These are phyloP conservation scores for Juglanconis oblonga DNA, from an alignment of 2,329 filamentous ascomycete species.

Conservation along the genomic window DNA sequence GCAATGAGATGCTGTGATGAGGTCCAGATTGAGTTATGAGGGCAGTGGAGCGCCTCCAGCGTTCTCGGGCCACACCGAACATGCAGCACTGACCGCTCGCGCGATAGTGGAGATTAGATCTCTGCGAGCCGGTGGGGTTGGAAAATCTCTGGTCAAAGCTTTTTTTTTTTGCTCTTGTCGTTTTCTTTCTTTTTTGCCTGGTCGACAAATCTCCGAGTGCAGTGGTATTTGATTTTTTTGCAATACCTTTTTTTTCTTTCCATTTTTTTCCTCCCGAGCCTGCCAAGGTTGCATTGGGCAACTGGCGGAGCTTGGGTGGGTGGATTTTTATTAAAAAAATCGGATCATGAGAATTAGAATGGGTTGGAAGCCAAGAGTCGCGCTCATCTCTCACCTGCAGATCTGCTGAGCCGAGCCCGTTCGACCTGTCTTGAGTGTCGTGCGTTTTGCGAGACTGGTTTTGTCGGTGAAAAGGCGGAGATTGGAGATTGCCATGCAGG, in stretches of 20 bases:
- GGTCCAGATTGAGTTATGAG: not conserved
- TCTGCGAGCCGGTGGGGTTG: not conserved
- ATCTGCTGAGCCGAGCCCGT: not conserved
- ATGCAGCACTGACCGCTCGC: not conserved
- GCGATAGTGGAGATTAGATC: not conserved
- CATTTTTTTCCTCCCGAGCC: too few species aligned
- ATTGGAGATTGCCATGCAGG: constrained; percentile 5
- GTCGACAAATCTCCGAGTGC: not conserved
- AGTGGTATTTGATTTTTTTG: not conserved
- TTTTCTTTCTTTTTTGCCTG: not conserved
- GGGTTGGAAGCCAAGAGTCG: constrained; percentile 9
- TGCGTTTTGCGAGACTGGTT: constrained; percentile 2
- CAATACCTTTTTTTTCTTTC: not conserved
- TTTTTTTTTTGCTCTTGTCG: not conserved
- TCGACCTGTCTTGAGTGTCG: constrained; percentile 5
- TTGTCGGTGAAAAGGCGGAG: constrained; percentile 14
- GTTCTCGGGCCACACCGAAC: not conserved
- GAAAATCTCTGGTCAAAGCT: constrained; percentile 5
- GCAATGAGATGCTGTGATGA: too few species aligned
- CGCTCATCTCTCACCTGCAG: not conserved
- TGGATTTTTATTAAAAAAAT: too few species aligned
- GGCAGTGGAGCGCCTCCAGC: not conserved
- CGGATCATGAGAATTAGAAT: not conserved
- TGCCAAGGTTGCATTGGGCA: constrained; percentile 2
- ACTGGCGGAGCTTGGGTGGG: too few species aligned